Base-by-base conservation (phyloP, 2,329 filamentous ascomycete species). In the Cryphonectria parasitica region DNA sequence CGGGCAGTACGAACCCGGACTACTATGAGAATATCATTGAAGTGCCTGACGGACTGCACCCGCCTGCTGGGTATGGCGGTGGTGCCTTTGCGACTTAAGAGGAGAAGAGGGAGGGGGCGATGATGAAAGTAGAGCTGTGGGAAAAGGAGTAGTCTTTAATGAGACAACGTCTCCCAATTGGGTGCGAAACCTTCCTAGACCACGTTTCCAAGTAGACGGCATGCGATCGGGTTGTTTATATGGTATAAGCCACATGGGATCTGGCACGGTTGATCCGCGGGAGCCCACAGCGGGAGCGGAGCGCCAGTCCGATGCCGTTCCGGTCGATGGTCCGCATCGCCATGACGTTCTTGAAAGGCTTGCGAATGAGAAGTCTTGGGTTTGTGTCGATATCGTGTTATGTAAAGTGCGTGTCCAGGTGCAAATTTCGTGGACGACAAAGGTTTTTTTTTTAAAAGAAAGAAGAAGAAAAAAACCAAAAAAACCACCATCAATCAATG, bases 1-100 rank as follows among this genome's bases (percentile, higher is more conserved):
- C 68, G 60, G 65, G 69, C 68, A 77, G 72, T 72, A 62, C 70
- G 65, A 73, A 70, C 68, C 74, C 76, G 15, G 67, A 62, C 43
- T 78, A 78, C 69, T 78, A 78, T 73, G 31, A 66, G 43, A 73
- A 76, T 71, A 74, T 69, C 36, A 74, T 78, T 22, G 75, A 77
- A 76, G 68, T 75, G 61, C 75, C 76, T 15, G 77, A 78, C 34
- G 74, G 74, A n/a, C 61, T 75, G 43, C 75, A 78, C 71, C 76
- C 77, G 15, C 77, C 77, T 17, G 54, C 61, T 45, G 67, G 66
- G 31, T 78, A 75, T 56, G 72, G 60, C 45, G 54, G 56, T 19
- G 64, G 68, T 15, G 6, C 34, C 19, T 54, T 62, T 45, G 68
- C 68, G 11, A 10, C 31, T n/a, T 65, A 60, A 52, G 31, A 6